Base-by-base conservation (phyloP, 192 early-diverging fungal species). In the Gaertneriomyces semiglobifer region DNA sequence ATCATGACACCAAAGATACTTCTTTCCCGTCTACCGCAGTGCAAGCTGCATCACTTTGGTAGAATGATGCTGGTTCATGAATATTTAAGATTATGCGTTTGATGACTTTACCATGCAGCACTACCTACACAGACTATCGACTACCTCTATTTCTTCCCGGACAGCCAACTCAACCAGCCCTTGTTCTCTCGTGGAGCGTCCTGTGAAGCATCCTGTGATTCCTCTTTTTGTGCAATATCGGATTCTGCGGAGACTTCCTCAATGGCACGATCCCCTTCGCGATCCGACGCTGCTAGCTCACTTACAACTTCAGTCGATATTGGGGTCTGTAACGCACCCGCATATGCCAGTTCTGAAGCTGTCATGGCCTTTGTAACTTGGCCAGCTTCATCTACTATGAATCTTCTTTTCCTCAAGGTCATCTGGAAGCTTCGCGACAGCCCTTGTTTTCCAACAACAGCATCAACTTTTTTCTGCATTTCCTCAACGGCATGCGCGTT, bases 271-370 rank as follows among this genome's bases (percentile, higher is more conserved):
- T n/a, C 48, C 12, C 48, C 14, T 14, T n/a, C 48, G 48, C 14
- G 25, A 0, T 2, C 25, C 25, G 25, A 33, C 2, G 25, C 25
- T 33, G 25, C 25, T 33, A 33, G 25, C 25, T 33, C 25, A 33
- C 2, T 33, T 0, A 33, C 25, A 33, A 33, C 25, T 33, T 33
- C 25, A 33, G 25, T 33, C 25, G 25, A 2, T 33, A 33, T 2
- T 33, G 25, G 25, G 25, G 25, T 33, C 25, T 33, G 25, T 33
- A 33, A 33, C 25, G 25, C 52, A n/a, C 60, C 67, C 48, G 62
- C 67, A 40, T 58, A 62, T 12, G 71, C 71, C 18, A 56, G 46
- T 44, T 73, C 71, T 44, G 66, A 65, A 0, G 66, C 71, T 3
- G 64, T 44, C 18, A 61, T 50, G 43, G 48, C 10, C 20, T 41